phyloP scores from a whole-genome alignment of 768 basidiomycete species.

The Pleurotus salmoneostramineus region DNA sequence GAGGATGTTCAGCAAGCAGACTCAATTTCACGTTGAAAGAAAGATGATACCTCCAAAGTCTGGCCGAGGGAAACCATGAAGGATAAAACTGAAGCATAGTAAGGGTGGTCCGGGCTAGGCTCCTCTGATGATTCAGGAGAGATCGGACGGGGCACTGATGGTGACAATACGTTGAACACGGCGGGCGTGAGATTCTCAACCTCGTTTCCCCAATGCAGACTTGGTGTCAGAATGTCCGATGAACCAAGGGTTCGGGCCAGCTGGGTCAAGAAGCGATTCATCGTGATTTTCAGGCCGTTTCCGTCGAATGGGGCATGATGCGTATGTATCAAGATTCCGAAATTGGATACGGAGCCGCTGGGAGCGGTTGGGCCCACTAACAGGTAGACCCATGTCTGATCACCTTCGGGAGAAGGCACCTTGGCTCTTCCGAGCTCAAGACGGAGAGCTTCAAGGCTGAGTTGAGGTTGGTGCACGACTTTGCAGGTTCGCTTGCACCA shows the following conservation, averaged over 20 bases:
- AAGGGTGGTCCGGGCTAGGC: slow-evolving; percentile 11
- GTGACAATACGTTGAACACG: slow-evolving; percentile 10
- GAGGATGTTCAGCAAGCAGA: not conserved
- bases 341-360: slow-evolving; percentile 1
- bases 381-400: slow-evolving; percentile 21
- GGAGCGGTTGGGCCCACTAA: not conserved
- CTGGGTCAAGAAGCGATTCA: slow-evolving; percentile 12
- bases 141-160: slow-evolving; percentile 13
- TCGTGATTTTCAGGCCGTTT: slow-evolving; percentile 16
- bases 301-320: slow-evolving; percentile 21
- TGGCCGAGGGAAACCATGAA: slow-evolving; percentile 12
- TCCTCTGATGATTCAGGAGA: slow-evolving; percentile 10
- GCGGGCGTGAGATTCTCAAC: slow-evolving; percentile 15
- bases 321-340: slow-evolving; percentile 18
- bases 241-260: slow-evolving; percentile 2
- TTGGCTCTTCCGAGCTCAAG: slow-evolving; percentile 2
- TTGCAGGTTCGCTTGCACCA: slow-evolving; percentile 19
- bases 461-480: slow-evolving; percentile 2
- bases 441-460: slow-evolving; percentile 17
- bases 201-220: slow-evolving; percentile 16
- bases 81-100: slow-evolving; percentile 5
- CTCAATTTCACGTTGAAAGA: not conserved
- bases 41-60: not conserved
- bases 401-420: slow-evolving; percentile 14
- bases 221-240: not conserved